Evolutionary conservation across 768 basidiomycete species (phyloP).

Genomic region (Mycena belliarum): DNA sequence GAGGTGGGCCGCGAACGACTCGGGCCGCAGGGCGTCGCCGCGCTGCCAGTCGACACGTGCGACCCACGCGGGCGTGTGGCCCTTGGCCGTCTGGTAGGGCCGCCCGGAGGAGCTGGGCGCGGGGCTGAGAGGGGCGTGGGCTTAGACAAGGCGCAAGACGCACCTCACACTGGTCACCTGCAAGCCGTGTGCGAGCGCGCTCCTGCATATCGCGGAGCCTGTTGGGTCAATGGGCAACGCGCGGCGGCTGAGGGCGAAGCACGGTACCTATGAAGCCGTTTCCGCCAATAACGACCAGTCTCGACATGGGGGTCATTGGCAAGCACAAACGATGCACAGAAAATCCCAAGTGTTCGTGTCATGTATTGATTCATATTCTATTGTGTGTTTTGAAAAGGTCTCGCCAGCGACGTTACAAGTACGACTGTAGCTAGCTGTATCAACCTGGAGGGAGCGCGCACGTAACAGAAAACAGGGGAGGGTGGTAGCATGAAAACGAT

Average conservation of each 20-base stretch:
- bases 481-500: neutral
- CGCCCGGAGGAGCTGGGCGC: conserved; percentile 74
- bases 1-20: conserved; percentile 70
- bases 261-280: conserved; percentile 90
- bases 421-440: conserved; percentile 11
- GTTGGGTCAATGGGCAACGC: conserved; percentile 4
- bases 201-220: conserved; percentile 93
- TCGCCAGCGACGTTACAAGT: conserved; percentile 15
- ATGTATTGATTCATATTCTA: too few species aligned
- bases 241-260: neutral
- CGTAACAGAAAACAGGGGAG: conserved; percentile 1
- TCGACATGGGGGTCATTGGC: conserved; percentile 9
- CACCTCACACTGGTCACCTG: conserved; percentile 91
- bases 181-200: conserved; percentile 82
- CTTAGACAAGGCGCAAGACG: neutral
- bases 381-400: neutral
- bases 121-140: neutral
- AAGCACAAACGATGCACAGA: too few species aligned
- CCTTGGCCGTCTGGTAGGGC: conserved; percentile 86
- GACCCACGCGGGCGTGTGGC: conserved; percentile 87
- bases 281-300: conserved; percentile 91
- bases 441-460: neutral
- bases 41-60: conserved; percentile 84
- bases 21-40: conserved; percentile 80
- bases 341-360: too few species aligned